Percentiles rank a stretch among this genome's conserved stretches.
Conservation (phyloP, 768 basidiomycete species). For the Glaciozyma antarctica region DNA sequence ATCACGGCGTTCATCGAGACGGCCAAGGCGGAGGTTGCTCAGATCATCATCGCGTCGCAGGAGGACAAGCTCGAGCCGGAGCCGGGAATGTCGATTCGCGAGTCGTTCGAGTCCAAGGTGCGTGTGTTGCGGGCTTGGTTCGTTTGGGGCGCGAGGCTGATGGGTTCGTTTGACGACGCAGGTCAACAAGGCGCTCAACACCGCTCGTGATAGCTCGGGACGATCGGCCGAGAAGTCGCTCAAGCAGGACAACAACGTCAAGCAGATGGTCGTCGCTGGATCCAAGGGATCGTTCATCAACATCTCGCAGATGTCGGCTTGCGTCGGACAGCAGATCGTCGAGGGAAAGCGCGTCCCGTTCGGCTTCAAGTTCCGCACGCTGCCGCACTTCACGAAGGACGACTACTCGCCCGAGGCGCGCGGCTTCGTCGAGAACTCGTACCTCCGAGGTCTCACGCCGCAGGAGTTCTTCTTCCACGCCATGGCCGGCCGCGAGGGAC, state of each 20-base stretch:
- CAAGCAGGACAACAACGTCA: constrained; percentile 99
- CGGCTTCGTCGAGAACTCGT: constrained; percentile 98
- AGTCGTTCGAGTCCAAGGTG: constrained; percentile 79
- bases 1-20: constrained; percentile 74
- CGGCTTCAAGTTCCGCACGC: constrained; percentile 89
- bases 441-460: constrained; percentile 82
- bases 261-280: constrained; percentile 99
- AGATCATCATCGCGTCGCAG: constrained; percentile 70
- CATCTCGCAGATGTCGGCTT: constrained; percentile 99
- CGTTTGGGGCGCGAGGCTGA: no score
- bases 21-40: constrained; percentile 67
- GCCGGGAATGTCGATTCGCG: constrained; percentile 98
- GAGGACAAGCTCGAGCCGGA: constrained; percentile 77
- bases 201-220: constrained; percentile 90
- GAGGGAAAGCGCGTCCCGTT: constrained; percentile 98
- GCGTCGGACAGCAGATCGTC: constrained; percentile 96
- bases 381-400: constrained; percentile 97
- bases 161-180: no score
- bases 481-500: constrained; percentile 97
- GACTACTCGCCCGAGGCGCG: constrained; percentile 96
- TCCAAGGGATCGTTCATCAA: constrained; percentile 88
- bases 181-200: constrained; percentile 81
- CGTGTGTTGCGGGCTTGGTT: no score
- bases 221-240: constrained; percentile 92
- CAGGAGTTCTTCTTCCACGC: constrained; percentile 99